Evolutionary conservation across 345 rosid genomes (phyloP), one percentile per base, ranked within the genome.

Genomic region (Conringia planisiliqua): DNA sequence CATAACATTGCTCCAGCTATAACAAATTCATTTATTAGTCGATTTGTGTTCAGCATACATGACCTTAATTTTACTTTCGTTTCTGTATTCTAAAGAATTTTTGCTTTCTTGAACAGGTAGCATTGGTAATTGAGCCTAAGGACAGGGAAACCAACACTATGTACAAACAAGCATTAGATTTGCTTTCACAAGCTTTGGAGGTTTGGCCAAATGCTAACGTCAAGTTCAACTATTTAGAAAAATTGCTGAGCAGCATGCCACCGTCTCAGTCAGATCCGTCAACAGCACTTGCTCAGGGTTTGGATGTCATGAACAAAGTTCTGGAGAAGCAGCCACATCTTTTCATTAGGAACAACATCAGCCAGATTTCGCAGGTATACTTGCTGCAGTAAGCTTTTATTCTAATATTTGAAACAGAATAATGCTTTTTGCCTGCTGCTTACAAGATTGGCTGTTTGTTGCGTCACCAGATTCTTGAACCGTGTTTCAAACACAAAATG

Each of bases 201-300:
- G 98, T 95, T 81, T 95, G 99, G 98, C 98, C 98, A 60, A 90
- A 79, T 83, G 98, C 96, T 50, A 95, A 95, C 81, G 98, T 95
- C 66, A 92, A 95, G 81, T 93, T 95, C 84, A 95, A 92, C 85
- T 92, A 95, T 78, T 82, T 95, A 36, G 99, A 95, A 77, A 92
- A 93, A 82, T 85, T 95, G 35, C 82, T 95, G 33, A 86, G 89
- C 83, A 87, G 91, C 60, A 82, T 89, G 70, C 98, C 91, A 63
- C 96, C 98, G 70, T 88, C 97, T 60, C 98, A 94, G 83, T 87
- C 99, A 7, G 98, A 95, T 73, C 99, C 99, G 70, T 86, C 99
- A 30, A 86, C 97, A 39, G 90, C 97, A 62, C 98, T 95, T 82
- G 96, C 93, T 36, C 99, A 95, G 80, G 99, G 98, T 66, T 90